Evolutionary conservation across 495 filamentous ascomycete species (phyloP), one percentile per base, ranked within the genome.

Genomic region (Cladorrhinum samala): DNA sequence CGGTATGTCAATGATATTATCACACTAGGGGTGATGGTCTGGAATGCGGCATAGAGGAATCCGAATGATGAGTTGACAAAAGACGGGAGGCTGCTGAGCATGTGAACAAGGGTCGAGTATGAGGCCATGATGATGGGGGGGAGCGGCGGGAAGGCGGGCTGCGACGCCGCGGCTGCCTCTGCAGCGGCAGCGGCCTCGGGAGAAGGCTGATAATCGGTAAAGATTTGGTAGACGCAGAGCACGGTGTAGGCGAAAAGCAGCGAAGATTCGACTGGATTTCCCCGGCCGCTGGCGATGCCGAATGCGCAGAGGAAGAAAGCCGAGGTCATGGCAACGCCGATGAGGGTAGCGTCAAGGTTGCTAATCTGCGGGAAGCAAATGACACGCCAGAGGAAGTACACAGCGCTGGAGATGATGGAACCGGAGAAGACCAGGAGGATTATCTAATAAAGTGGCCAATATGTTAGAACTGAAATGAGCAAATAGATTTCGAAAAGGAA

Each of bases 41-140:
- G 86, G 57, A 95, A 83, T 19, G 92, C 93, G 9, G 89, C 89
- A 25, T 88, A 80, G 55, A 96, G 82, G 59, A 96, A 93, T 64
- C 84, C 87, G 65, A 95, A 87, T 0, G 83, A 84, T 1, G 91
- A 88, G 63, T 86, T 88, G 6, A 95, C 82, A 41, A 88, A 90
- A 0, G 82, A 84, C 0, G 93, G 93, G 16, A 98, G 76, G 9
- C 81, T 82, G 27, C 87, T 86, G 33, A 98, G 75, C n/a, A 88
- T 78, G 55, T 94, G 86, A 25, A 96, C 69, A 17, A 96, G 71
- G 2, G 91, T 96, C 37, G 88, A 88, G 70, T 96, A 98, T 23
- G 91, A 95, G n/a, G 91, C 92, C 93, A 98, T 96, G 66, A 98
- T 87, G 45, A 96, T 91, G 0, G 93, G 93, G 1, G 93, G 93